Percentiles rank a stretch among this genome's conserved stretches.
Conservation (phyloP, 306 rosid genomes). For the Cicer yamashitae region DNA sequence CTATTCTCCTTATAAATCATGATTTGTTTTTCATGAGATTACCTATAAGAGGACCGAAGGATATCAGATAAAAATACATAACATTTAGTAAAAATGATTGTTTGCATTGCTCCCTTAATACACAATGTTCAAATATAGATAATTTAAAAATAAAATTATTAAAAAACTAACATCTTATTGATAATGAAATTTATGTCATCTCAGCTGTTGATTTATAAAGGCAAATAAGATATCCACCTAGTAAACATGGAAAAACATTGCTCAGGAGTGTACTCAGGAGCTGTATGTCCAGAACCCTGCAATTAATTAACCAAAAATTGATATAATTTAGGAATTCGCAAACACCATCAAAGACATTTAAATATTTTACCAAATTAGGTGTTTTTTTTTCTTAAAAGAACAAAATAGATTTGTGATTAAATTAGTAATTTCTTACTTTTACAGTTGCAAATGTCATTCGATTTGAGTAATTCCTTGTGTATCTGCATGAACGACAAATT, state of each 20-base stretch:
- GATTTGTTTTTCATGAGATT: too few relatives aligned
- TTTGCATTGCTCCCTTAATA: too few relatives aligned
- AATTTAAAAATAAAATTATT: too few relatives aligned
- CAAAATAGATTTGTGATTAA: neutral
- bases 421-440: conserved; percentile 43
- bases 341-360: neutral
- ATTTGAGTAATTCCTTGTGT: conserved; percentile 49
- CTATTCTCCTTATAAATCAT: too few relatives aligned
- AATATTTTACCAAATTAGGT: neutral
- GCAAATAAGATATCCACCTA: conserved; percentile 38
- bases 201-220: neutral
- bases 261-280: conserved; percentile 9
- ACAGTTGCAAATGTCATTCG: conserved; percentile 56
- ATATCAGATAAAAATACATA: too few relatives aligned
- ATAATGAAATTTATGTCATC: neutral
- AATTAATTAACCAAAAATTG: neutral
- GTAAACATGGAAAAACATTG: conserved; percentile 31
- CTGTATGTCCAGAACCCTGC: conserved; percentile 35
- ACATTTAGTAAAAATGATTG: too few relatives aligned
- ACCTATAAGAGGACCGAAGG: too few relatives aligned
- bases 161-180: too few relatives aligned
- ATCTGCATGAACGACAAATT: neutral
- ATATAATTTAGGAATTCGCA: neutral
- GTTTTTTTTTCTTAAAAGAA: neutral
- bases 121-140: too few relatives aligned